Conservation (phyloP, 345 rosid species). For the Conringia planisiliqua region DNA sequence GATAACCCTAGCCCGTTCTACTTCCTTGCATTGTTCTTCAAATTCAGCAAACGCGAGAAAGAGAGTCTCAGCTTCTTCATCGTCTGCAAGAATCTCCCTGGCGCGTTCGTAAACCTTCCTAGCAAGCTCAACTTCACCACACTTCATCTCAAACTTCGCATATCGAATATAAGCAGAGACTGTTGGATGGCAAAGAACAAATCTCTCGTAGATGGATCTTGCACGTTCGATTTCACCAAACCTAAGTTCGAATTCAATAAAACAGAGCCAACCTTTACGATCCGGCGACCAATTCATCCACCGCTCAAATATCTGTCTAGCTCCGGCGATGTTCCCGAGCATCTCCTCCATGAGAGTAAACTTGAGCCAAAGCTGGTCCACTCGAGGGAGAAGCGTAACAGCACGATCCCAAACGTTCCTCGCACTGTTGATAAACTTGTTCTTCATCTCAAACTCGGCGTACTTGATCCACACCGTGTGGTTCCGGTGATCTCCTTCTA, state of each 20-base stretch:
- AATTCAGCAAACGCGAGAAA: slow-evolving; percentile 2
- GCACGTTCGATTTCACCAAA: background rate
- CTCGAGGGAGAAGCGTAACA: background rate
- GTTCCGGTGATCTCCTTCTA: background rate
- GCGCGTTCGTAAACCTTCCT: background rate
- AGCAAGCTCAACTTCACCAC: background rate
- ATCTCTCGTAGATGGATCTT: background rate
- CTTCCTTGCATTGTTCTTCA: background rate
- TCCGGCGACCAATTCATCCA: slow-evolving; percentile 2
- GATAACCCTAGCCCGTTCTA: background rate
- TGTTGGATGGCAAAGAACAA: background rate
- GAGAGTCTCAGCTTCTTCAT: background rate
- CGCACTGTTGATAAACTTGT: background rate
- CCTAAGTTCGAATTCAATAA: background rate
- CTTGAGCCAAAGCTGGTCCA: slow-evolving; percentile 2
- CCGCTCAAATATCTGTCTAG: background rate
- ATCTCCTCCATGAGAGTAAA: background rate
- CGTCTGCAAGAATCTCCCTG: background rate
- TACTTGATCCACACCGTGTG: slow-evolving; percentile 1
- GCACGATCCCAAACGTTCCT: background rate
- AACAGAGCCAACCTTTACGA: background rate
- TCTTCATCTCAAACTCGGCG: slow-evolving; percentile 13
- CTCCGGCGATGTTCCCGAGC: background rate
- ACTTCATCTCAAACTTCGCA: background rate
- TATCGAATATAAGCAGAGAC: background rate